phyloP scores from a whole-genome alignment of 176 grass and related monocot species.

The Bolboschoenus planiculmis region DNA sequence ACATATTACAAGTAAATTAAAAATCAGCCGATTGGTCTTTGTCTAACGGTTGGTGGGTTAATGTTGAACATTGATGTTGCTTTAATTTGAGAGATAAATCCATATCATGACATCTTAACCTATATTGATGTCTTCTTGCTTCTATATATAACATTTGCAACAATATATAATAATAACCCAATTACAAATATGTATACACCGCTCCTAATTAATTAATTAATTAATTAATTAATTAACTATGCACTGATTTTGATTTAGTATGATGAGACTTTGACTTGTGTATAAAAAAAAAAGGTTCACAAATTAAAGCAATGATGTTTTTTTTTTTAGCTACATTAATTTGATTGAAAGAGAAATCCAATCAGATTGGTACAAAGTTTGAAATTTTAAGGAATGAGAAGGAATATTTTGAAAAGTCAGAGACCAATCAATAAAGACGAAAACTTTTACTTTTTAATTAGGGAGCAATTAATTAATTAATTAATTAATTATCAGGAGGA shows the following conservation, averaged over 20 bases:
- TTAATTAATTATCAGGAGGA: neutral
- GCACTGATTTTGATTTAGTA: neutral
- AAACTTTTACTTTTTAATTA: neutral
- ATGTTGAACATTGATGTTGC: conserved; percentile 8
- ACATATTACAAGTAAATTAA: too few species aligned
- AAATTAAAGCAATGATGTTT: too few species aligned
- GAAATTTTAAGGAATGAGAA: neutral
- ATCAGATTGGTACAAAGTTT: neutral
- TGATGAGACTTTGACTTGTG: too few species aligned
- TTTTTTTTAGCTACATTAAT: neutral
- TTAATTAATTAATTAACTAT: too few species aligned
- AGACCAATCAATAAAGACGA: neutral
- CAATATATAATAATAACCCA: too few species aligned
- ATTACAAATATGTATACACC: too few species aligned
- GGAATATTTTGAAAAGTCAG: neutral
- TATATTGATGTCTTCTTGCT: neutral
- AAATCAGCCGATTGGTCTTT: conserved; percentile 1
- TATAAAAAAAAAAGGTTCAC: neutral
- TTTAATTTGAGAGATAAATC: conserved; percentile 3
- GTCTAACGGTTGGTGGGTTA: conserved; percentile 10
- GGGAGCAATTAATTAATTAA: too few species aligned
- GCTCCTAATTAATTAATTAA: too few species aligned
- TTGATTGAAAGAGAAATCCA: neutral
- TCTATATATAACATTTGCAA: neutral
- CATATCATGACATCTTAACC: conserved; percentile 14